Evolutionary conservation across 164 flowering plant species (phyloP).

Genomic region (Chimonanthus salicifolius): DNA sequence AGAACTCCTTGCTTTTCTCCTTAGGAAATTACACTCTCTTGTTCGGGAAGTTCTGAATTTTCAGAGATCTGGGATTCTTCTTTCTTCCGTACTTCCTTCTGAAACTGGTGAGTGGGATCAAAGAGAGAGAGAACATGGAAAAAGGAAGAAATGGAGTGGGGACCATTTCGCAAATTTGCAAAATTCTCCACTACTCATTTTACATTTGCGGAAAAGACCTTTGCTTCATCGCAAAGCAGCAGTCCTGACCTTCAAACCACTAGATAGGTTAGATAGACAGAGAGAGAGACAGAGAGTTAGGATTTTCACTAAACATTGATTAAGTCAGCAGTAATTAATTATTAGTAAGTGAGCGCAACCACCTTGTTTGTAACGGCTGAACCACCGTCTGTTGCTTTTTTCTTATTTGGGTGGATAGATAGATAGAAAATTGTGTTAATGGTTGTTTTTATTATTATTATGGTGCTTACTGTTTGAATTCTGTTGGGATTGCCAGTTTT

Average conservation of each 20-base stretch:
- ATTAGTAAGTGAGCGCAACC: neutral
- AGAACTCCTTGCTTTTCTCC: neutral
- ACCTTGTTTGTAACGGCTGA: neutral
- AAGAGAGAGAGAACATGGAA: neutral
- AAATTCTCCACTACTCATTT: neutral
- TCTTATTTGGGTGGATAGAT: neutral
- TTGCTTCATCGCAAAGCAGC: neutral
- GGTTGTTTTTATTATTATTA: neutral
- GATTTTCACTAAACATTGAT: neutral
- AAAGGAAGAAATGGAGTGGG: neutral
- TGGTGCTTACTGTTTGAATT: neutral
- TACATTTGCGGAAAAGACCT: neutral
- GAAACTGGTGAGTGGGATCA: neutral
- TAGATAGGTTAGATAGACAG: neutral
- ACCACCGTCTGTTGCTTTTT: neutral
- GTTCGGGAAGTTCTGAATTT: too few relatives aligned
- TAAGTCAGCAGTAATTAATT: neutral
- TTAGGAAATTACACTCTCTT: too few relatives aligned
- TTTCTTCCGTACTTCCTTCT: neutral
- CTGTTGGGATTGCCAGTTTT: neutral
- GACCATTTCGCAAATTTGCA: neutral
- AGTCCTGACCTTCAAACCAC: conserved; percentile 1
- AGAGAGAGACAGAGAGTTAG: neutral
- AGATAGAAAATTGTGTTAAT: neutral
- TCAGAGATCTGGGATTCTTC: neutral